A percentile compares a stretch with the other conserved stretches of the same genome.
These are phyloP conservation scores for Globisporangium parvum DNA, from an alignment of 352 stramenopile species.

Conservation along the genomic window DNA sequence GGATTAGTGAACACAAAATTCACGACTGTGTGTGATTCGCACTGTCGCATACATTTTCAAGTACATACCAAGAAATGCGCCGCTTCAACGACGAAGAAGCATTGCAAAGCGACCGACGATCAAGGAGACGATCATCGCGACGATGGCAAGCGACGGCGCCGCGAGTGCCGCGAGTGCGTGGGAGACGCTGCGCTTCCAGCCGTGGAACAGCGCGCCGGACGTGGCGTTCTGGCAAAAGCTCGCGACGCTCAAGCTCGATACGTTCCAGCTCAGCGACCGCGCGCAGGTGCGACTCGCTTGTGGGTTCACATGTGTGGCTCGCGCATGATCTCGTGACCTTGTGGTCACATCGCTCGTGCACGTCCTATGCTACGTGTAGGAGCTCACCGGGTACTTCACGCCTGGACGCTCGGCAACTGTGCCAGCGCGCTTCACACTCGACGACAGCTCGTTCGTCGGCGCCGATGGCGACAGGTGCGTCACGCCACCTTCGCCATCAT, in stretches of 20 bases:
- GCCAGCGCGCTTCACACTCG: slow-evolving; percentile 62
- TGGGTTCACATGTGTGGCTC: slow-evolving; percentile 4
- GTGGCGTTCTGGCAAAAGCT: slow-evolving; percentile 83
- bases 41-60: no score
- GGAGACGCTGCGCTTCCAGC: slow-evolving; percentile 70
- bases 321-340: no score
- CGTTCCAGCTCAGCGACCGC: slow-evolving; percentile 71
- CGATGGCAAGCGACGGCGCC: not conserved
- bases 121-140: not conserved
- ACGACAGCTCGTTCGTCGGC: slow-evolving; percentile 58
- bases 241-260: slow-evolving; percentile 71
- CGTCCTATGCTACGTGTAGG: slow-evolving; percentile 12
- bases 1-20: no score
- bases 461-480: slow-evolving; percentile 4
- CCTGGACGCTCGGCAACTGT: slow-evolving; percentile 53
- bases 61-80: no score
- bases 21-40: no score
- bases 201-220: slow-evolving; percentile 76
- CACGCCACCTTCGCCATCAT: not conserved
- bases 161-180: slow-evolving; percentile 8
- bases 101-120: no score
- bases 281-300: slow-evolving; percentile 30
- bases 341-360: not conserved
- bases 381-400: slow-evolving; percentile 59
- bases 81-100: no score